These are phyloP conservation scores for Ceratobasidium sp. DNA, from an alignment of 1,284 basidiomycete species.

Conservation along the genomic window DNA sequence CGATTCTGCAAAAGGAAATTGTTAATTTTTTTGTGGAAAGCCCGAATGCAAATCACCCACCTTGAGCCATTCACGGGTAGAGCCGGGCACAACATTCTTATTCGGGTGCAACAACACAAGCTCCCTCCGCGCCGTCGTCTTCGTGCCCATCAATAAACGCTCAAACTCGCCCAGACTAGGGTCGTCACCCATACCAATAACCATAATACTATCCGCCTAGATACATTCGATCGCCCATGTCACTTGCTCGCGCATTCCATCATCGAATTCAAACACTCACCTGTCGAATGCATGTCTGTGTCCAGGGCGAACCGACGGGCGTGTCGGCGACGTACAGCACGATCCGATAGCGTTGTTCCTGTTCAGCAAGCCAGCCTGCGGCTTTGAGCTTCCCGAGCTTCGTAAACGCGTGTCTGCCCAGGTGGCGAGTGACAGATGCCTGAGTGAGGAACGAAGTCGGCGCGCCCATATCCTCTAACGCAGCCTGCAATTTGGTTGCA, in stretches of 20 bases:
- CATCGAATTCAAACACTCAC: conserved; percentile 53
- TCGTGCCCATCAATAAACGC: conserved; percentile 88
- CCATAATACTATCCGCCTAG: conserved; percentile 95
- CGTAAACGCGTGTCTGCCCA: conserved; percentile 92
- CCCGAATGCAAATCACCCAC: conserved; percentile 54
- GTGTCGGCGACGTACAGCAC: conserved; percentile 96
- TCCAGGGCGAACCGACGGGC: conserved; percentile 91
- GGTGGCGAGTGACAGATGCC: conserved; percentile 85
- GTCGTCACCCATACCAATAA: conserved; percentile 95
- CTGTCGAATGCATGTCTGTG: conserved; percentile 95
- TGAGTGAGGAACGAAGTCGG: conserved; percentile 91
- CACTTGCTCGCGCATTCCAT: conserved; percentile 1
- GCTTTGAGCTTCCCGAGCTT: conserved; percentile 94
- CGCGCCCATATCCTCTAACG: conserved; percentile 87
- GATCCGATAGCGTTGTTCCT: conserved; percentile 89
- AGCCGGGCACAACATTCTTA: conserved; percentile 86
- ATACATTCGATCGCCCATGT: conserved; percentile 30
- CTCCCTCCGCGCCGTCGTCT: conserved; percentile 97
- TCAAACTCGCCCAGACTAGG: conserved; percentile 89
- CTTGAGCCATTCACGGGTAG: conserved; percentile 96
- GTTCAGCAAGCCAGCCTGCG: conserved; percentile 92
- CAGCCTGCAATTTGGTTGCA: conserved; percentile 84
- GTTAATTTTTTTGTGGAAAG: not conserved
- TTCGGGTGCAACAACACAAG: conserved; percentile 94
- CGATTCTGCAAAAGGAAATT: conserved; percentile 65